phyloP scores from a whole-genome alignment of 805 yeast species.

The Kodamaea fukazawae region DNA sequence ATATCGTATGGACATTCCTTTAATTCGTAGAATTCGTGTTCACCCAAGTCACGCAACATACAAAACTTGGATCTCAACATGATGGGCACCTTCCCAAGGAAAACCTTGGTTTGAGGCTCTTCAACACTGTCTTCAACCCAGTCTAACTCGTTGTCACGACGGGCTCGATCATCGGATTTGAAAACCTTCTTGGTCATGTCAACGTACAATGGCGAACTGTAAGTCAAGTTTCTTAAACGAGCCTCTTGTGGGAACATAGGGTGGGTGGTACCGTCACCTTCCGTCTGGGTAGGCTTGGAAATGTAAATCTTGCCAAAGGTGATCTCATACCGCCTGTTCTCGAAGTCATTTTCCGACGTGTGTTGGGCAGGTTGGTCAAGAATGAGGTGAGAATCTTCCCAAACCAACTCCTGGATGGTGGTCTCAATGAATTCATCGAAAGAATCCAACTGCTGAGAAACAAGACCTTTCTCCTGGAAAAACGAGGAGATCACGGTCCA shows the following conservation, averaged over 20 bases:
- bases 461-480: conserved; percentile 94
- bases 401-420: conserved; percentile 92
- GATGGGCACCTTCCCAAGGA: conserved; percentile 95
- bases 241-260: conserved; percentile 99
- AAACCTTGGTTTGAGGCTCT: conserved; percentile 66
- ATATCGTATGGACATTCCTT: conserved; percentile 99
- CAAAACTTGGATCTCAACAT: conserved; percentile 97
- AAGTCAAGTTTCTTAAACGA: conserved; percentile 90
- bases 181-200: conserved; percentile 91
- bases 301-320: conserved; percentile 96
- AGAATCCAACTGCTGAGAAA: conserved; percentile 96
- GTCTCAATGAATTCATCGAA: conserved; percentile 97
- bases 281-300: conserved; percentile 97
- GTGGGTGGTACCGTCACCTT: conserved; percentile 99
- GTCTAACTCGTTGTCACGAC: conserved; percentile 42
- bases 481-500: conserved; percentile 98
- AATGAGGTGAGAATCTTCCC: conserved; percentile 92
- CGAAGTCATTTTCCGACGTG: conserved; percentile 83
- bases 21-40: conserved; percentile 89
- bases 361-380: conserved; percentile 99
- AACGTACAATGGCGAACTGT: conserved; percentile 92
- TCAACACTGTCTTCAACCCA: conserved; percentile 58
- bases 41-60: conserved; percentile 83
- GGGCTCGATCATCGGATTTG: conserved; percentile 71
- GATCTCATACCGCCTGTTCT: conserved; percentile 90